phyloP scores from a whole-genome alignment of 352 stramenopile species.

The Pelagophyceae sp. region DNA sequence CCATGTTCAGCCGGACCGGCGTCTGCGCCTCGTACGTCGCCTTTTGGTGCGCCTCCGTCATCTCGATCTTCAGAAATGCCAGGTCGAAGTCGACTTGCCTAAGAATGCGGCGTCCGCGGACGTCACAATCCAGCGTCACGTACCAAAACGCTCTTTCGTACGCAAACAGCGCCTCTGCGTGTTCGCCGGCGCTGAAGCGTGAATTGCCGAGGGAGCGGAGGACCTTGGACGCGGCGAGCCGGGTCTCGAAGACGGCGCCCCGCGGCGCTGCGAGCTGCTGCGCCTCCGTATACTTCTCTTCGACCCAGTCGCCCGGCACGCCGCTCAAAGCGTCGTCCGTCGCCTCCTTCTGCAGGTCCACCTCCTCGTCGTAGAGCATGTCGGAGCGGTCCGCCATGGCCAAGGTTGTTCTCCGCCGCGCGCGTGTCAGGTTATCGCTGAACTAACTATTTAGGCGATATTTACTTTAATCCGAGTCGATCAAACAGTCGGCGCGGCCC shows the following conservation, averaged over 20 bases:
- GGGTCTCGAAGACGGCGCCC: slow-evolving; percentile 16
- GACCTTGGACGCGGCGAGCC: neutral
- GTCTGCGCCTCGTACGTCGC: neutral
- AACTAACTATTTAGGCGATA: too few relatives aligned
- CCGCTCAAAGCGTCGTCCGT: neutral
- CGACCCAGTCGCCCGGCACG: neutral
- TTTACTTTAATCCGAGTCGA: too few relatives aligned
- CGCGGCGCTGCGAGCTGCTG: neutral
- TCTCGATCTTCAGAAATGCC: slow-evolving; percentile 9
- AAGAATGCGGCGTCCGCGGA: too few relatives aligned
- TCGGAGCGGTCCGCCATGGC: too few relatives aligned
- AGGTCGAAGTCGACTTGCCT: slow-evolving; percentile 10
- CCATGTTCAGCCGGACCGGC: neutral
- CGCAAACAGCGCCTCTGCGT: neutral
- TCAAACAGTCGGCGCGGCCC: too few relatives aligned
- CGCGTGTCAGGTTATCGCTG: too few relatives aligned
- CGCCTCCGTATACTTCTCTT: neutral
- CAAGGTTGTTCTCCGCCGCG: too few relatives aligned
- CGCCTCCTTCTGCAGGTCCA: neutral
- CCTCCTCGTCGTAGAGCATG: neutral
- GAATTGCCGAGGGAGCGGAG: neutral
- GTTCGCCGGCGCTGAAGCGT: neutral
- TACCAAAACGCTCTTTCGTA: neutral
- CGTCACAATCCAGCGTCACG: neutral
- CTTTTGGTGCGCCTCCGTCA: slow-evolving; percentile 7